Evolutionary conservation across 108 stramenopile species (phyloP).

Genomic region (Skeletonema menzelii): DNA sequence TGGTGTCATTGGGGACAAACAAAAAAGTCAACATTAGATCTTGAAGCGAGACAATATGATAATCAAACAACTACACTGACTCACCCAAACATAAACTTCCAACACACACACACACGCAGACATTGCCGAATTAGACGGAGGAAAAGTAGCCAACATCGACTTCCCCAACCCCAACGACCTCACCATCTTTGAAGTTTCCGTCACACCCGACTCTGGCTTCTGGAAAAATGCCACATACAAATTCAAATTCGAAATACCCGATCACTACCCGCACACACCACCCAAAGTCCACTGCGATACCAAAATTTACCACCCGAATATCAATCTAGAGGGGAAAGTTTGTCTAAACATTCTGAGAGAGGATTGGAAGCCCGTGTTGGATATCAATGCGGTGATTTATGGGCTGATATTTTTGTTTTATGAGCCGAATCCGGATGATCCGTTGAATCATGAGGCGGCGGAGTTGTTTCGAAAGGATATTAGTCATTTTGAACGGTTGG

Average conservation of each 20-base stretch:
- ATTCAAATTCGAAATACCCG: conserved; percentile 94
- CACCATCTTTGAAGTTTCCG: conserved; percentile 87
- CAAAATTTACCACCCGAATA: conserved; percentile 99
- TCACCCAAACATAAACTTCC: neutral
- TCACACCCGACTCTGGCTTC: conserved; percentile 92
- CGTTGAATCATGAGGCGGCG: conserved; percentile 98
- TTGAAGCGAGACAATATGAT: too few relatives aligned
- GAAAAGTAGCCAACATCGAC: conserved; percentile 91
- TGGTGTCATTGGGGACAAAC: neutral
- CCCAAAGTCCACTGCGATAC: conserved; percentile 95
- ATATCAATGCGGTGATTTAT: conserved; percentile 99
- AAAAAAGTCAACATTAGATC: too few relatives aligned
- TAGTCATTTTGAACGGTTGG: conserved; percentile 83
- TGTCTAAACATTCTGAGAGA: conserved; percentile 98
- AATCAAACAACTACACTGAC: neutral
- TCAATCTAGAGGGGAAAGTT: conserved; percentile 98
- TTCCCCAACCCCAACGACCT: conserved; percentile 98
- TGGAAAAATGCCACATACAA: conserved; percentile 95
- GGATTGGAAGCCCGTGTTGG: conserved; percentile 99
- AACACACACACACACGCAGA: conserved; percentile 49
- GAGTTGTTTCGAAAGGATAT: conserved; percentile 95
- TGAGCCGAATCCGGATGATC: conserved; percentile 99
- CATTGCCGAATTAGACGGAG: conserved; percentile 98
- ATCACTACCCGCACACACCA: conserved; percentile 98
- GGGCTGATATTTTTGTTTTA: conserved; percentile 98